Base-by-base conservation (phyloP, 2,329 filamentous ascomycete species). In the Thielaviopsis populi region DNA sequence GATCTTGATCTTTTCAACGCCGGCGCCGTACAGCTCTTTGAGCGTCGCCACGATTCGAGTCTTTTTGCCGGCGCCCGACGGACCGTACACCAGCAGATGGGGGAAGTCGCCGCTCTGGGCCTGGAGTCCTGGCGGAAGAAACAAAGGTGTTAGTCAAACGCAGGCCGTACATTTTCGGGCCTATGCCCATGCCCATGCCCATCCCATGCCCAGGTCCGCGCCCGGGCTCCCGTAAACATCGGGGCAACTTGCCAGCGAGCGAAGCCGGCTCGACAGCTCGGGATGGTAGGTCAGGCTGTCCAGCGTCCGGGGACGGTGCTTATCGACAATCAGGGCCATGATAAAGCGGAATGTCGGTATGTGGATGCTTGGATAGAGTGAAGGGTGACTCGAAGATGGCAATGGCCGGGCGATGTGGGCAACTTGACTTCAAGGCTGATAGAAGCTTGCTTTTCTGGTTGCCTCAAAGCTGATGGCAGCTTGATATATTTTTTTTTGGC, bases 1-100 rank as follows among this genome's bases (percentile, higher is more conserved):
- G 75, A 99, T 97, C 78, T 97, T 97, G 80, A 99, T 99, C 80
- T 96, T 97, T 72, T 99, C 95, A n/a, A 96, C 94, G 53, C 94
- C 92, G 0, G 92, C 86, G 0, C 94, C 94, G 74, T 94, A 99
- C 7, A 99, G 81, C 72, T 96, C 92, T 74, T 96, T 95, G 2
- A 99, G 78, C 0, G 92, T 97, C 17, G 94, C 91, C 19, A 96
- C 90, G 69, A 97, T 95, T 53, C 94, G 86, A 1, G 94, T 99
- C 76, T 99, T 99, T 75, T 99, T 99, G 69, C 94, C 94, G 4
- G 94, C 94, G 41, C 94, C 94, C 0, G 92, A 96, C 0, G 94
- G 94, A 0, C 94, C 94, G 73, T 97, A 99, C 68, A 99, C 89
- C 67, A 99, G 88, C 58, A 99, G 85, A 76, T 99, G 95, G 60